Base-by-base conservation (phyloP, 2,329 filamentous ascomycete species). In the Penicillium corylophilum region DNA sequence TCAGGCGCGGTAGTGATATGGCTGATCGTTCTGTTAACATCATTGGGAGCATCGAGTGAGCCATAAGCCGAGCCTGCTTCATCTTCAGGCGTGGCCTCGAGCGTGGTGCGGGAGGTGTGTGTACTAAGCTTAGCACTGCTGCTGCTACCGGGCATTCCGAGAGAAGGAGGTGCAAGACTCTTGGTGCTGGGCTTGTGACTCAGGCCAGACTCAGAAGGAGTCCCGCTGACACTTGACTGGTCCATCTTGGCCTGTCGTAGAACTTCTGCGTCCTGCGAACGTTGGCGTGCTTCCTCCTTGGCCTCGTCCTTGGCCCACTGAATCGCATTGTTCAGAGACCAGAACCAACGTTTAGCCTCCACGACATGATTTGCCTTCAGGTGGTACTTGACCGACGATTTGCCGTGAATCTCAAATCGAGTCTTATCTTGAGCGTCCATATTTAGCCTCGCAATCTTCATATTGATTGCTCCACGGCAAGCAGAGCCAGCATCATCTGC, bases 351-450 rank as follows among this genome's bases (percentile, higher is more conserved):
- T 74, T 99, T 99, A 5, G 94, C 93, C 72, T 99, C 94, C 24
- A 97, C 93, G 67, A 96, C 89, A 72, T 99, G 94, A 66, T 99
- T 99, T 0, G 94, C 94, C 72, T 96, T 97, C 47, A 99, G 80
- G 44, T 95, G 93, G 70, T 99, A 99, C 74, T 96, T 99, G 70
- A 99, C 94, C 0, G 93, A 97, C 1, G 93, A 96, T 73, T 99
- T 99, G 46, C 94, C 94, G 56, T 93, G 90, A 47, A 99, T 97
- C 67, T 99, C 94, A 65, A 99, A 97, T 53, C 93, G 91, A 41
- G 92, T 93, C 77, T 97, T 99, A 70, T 99, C 94, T 61, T 96
- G 91, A 0, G 93, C 82, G 67, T 95, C 95, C 92, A 99, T 97
- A 73, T 93, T 88, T 26, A 99, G 81, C 66, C 86, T 87, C 22